Percentiles rank a stretch among this genome's conserved stretches.
phyloP scores from a whole-genome alignment of 2,329 filamentous ascomycete genomes.

The Venturia asperata region DNA sequence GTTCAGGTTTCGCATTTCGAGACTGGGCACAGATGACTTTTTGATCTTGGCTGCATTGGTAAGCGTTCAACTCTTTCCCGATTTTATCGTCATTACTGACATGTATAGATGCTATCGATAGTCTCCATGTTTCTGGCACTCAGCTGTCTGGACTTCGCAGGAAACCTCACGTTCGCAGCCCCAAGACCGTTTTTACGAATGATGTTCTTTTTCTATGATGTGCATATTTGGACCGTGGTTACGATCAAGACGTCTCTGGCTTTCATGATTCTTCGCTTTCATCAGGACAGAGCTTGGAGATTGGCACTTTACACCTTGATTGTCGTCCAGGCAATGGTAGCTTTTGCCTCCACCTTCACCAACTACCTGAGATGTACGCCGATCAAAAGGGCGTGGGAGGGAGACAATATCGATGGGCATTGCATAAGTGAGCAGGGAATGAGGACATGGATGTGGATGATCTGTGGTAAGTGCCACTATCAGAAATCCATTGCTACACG shows the following conservation, averaged over 20 bases:
- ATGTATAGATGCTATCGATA: not conserved
- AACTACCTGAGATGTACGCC: slow-evolving; percentile 7
- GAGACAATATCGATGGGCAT: not conserved
- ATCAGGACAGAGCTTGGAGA: not conserved
- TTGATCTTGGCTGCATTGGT: slow-evolving; percentile 8
- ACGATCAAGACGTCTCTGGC: slow-evolving; percentile 6
- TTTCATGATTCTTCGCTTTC: slow-evolving; percentile 5
- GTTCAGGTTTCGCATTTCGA: slow-evolving; percentile 4
- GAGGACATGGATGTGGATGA: not conserved
- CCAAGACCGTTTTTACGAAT: not conserved
- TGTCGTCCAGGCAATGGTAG: not conserved
- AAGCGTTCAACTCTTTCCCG: not conserved
- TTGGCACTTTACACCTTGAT: not conserved
- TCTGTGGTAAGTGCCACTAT: not conserved
- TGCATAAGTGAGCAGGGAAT: slow-evolving; percentile 1
- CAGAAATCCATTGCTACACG: not conserved
- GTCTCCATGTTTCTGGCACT: not conserved
- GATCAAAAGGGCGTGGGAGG: not conserved
- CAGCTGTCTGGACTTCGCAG: not conserved
- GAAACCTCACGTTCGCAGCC: not conserved
- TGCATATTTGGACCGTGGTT: slow-evolving; percentile 9
- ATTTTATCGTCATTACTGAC: not conserved
- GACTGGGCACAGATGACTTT: not conserved
- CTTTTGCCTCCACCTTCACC: slow-evolving; percentile 1
- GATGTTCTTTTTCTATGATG: slow-evolving; percentile 2